Evolutionary conservation across 352 stramenopile species (phyloP).

Genomic region (Phytophthora macrochlamydospora): DNA sequence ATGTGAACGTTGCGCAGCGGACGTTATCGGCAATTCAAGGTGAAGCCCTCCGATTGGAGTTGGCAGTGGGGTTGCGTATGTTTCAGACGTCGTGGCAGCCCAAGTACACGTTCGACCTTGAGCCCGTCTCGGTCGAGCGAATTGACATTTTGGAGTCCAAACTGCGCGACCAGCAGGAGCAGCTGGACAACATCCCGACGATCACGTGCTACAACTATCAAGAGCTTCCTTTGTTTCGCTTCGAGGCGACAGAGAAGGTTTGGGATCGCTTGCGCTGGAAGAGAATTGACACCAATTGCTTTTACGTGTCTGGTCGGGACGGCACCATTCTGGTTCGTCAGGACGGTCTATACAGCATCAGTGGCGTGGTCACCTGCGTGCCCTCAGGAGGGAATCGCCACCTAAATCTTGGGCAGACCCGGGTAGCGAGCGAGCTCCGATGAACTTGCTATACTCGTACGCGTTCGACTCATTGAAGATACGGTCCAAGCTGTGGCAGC

Average conservation of each 20-base stretch:
- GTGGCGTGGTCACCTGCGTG: no score
- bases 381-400: no score
- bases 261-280: background rate
- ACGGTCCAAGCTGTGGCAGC: constrained; percentile 10
- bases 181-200: background rate
- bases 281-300: background rate
- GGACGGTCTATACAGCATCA: no score
- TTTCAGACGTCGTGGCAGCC: background rate
- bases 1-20: background rate
- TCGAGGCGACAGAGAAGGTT: background rate
- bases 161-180: background rate
- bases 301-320: no score
- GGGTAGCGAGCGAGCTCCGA: no score
- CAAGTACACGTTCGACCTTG: constrained; percentile 4
- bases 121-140: constrained; percentile 2
- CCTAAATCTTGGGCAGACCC: no score
- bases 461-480: constrained; percentile 32
- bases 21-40: background rate
- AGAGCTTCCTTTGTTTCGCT: background rate
- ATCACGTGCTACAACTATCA: background rate
- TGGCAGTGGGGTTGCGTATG: background rate
- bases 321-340: no score
- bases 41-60: background rate
- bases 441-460: constrained; percentile 10
- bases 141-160: constrained; percentile 13